phyloP scores from a whole-genome alignment of 1,284 basidiomycete genomes.

The Stereum hirsutum region DNA sequence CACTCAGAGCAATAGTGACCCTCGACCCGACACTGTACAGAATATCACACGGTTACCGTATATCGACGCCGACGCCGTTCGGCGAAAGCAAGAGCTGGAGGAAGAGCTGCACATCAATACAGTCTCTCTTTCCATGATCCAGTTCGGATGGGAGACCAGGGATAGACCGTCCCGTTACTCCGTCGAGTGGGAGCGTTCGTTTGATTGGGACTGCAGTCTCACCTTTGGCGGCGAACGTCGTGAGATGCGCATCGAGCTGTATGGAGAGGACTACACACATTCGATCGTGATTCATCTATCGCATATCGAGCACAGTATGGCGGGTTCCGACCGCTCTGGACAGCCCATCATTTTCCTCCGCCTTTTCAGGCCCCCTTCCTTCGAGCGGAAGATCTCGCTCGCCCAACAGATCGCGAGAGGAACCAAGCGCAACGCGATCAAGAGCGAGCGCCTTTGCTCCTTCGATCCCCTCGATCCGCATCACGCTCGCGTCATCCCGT shows the following conservation, averaged over 20 bases:
- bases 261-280: neutral
- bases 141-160: conserved; percentile 1
- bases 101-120: neutral
- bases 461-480: neutral
- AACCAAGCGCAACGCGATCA: too few relatives aligned
- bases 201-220: neutral
- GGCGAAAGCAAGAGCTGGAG: neutral
- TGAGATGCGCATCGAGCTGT: neutral
- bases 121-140: neutral
- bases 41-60: neutral
- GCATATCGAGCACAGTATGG: neutral
- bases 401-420: neutral
- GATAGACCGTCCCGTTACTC: neutral
- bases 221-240: neutral
- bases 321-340: neutral
- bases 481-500: neutral
- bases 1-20: neutral
- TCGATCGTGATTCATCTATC: neutral
- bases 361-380: neutral
- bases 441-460: neutral
- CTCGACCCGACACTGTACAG: neutral
- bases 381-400: neutral
- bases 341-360: neutral
- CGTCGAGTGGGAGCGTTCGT: neutral
- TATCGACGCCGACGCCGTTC: neutral